Percentiles rank a stretch among this genome's conserved stretches.
Evolutionary conservation across 2,329 filamentous ascomycete genomes (phyloP).

Genomic region (Aspergillus texensis): DNA sequence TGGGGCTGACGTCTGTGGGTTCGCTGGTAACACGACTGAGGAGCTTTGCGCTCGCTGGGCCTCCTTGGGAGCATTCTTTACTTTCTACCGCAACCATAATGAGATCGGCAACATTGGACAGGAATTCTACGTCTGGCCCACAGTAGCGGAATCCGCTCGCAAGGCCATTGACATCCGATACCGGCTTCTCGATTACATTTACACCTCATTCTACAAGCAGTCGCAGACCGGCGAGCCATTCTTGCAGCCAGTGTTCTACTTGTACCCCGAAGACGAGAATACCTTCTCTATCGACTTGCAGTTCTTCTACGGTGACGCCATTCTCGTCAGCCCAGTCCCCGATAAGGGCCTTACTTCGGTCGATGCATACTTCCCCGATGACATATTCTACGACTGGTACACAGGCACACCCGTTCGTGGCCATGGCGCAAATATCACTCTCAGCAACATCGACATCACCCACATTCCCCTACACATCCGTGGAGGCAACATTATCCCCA

Average conservation of each 20-base stretch:
- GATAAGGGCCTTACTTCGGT: constrained; percentile 56
- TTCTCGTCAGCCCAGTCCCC: constrained; percentile 61
- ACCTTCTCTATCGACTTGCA: constrained; percentile 57
- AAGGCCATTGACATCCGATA: constrained; percentile 75
- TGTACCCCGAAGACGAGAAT: constrained; percentile 63
- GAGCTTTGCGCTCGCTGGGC: constrained; percentile 76
- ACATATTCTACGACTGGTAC: constrained; percentile 64
- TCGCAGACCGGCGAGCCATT: constrained; percentile 64
- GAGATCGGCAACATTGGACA: constrained; percentile 57
- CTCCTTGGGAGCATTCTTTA: constrained; percentile 70
- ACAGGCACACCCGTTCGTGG: constrained; percentile 53
- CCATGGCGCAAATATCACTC: constrained; percentile 47
- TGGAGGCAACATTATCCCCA: constrained; percentile 62
- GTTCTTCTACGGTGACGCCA: constrained; percentile 61
- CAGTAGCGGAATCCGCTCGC: constrained; percentile 65
- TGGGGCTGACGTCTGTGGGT: constrained; percentile 78
- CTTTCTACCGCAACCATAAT: constrained; percentile 78
- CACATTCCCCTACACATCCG: constrained; percentile 66
- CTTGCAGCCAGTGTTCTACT: constrained; percentile 71
- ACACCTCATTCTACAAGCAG: constrained; percentile 69
- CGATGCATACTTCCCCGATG: constrained; percentile 59
- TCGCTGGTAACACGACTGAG: constrained; percentile 66
- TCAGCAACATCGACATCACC: constrained; percentile 51
- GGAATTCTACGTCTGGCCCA: constrained; percentile 72
- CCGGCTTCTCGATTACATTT: constrained; percentile 76